Evolutionary conservation across 2,329 filamentous ascomycete genomes (phyloP).

Genomic region (Claviceps spartinae): DNA sequence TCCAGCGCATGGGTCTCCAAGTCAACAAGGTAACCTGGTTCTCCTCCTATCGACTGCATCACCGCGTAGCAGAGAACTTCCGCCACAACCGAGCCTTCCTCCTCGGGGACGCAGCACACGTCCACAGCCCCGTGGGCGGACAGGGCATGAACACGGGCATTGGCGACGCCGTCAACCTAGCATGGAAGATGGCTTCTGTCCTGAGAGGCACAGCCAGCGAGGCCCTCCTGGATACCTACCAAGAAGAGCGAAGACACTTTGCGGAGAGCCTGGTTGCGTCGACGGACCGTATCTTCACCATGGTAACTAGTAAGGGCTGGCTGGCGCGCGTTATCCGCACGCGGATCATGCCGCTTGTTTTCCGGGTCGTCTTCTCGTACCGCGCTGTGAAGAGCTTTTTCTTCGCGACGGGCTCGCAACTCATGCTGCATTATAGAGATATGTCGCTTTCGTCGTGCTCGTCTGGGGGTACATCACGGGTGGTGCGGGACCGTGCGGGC

Average conservation of each 20-base stretch:
- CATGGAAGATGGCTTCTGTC: slow-evolving; percentile 33
- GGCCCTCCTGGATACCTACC: neutral
- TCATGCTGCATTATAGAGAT: neutral
- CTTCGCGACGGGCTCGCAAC: neutral
- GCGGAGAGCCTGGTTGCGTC: neutral
- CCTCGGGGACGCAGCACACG: slow-evolving; percentile 43
- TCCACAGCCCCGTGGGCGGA: slow-evolving; percentile 41
- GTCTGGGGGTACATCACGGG: no score
- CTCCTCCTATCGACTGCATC: slow-evolving; percentile 1
- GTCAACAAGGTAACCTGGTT: neutral
- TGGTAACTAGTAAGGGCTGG: neutral
- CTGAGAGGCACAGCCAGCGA: slow-evolving; percentile 9
- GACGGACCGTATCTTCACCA: slow-evolving; percentile 1
- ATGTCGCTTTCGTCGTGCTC: neutral
- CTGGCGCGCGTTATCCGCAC: neutral
- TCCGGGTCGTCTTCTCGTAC: neutral
- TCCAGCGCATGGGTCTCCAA: neutral
- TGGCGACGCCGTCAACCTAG: slow-evolving; percentile 39
- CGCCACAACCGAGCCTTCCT: slow-evolving; percentile 19
- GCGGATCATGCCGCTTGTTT: neutral
- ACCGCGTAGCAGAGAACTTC: neutral
- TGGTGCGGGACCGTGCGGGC: no score
- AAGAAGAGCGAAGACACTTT: slow-evolving; percentile 1
- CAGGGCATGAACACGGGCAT: slow-evolving; percentile 47
- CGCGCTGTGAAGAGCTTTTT: neutral